A percentile compares a stretch with the other conserved stretches of the same genome.
phyloP scores from a whole-genome alignment of 805 yeast genomes.

The Clavispora phyllophila region DNA sequence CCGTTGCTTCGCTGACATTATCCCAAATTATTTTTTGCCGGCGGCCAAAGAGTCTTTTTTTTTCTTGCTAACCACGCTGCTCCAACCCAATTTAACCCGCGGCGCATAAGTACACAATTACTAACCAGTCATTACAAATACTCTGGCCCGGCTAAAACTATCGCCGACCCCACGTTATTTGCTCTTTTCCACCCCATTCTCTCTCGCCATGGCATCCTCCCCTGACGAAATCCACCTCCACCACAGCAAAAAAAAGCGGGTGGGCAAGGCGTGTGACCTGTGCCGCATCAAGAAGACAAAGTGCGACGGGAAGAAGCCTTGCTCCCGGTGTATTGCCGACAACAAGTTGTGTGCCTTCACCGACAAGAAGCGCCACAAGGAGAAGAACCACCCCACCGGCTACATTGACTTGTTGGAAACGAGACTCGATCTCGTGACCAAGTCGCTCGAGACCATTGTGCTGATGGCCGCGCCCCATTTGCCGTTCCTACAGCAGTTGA shows the following conservation, averaged over 20 bases:
- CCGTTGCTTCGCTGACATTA: too few species aligned
- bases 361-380: conserved; percentile 49
- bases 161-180: neutral
- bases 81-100: neutral
- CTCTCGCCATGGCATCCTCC: conserved; percentile 4
- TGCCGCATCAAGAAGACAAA: conserved; percentile 61
- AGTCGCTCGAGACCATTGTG: conserved; percentile 42
- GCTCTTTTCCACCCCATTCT: neutral
- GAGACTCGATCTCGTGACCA: conserved; percentile 47
- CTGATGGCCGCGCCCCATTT: conserved; percentile 26
- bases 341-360: conserved; percentile 58
- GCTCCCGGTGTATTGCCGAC: conserved; percentile 49
- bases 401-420: conserved; percentile 62
- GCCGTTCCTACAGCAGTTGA: conserved; percentile 20
- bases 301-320: conserved; percentile 60
- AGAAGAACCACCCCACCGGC: conserved; percentile 53
- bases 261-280: conserved; percentile 61
- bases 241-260: conserved; percentile 44
- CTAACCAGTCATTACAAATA: neutral
- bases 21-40: too few species aligned
- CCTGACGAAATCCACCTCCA: conserved; percentile 12
- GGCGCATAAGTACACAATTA: neutral
- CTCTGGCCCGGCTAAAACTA: neutral
- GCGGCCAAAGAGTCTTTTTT: too few species aligned
- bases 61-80: too few species aligned